Evolutionary conservation across 2,329 filamentous ascomycete genomes (phyloP), one percentile per base, ranked within the genome.

Genomic region (Echinosphaeria canescens): DNA sequence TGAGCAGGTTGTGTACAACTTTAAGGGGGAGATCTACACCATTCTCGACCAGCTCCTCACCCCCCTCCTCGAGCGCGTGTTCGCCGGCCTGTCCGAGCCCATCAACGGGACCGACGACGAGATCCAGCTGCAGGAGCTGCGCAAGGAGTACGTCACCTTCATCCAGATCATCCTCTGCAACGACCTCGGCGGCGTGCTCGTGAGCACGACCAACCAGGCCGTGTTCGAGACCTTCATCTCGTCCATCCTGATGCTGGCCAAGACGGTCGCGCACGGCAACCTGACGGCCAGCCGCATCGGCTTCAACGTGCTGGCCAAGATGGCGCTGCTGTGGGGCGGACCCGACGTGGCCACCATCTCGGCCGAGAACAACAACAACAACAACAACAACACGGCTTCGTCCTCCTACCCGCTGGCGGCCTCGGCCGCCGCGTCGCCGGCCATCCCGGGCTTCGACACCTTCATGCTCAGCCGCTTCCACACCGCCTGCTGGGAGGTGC

Each of bases 121-220:
- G 49, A 90, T 98, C 32, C 84, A 98, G 48, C 64, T 95, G 28
- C 74, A 69, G 11, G 88, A 95, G 49, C 59, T 98, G 32, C 76
- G 85, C 37, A 68, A 81, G 34, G 85, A 98, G 43, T 98, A 93
- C 40, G 61, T 98, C n/a, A 81, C 82, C 29, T 95, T 98, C 47
- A 56, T 98, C 34, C 68, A 82, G 27, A 74, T 91, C 30, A 82
- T 98, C 31, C 53, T 98, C 20, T 80, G 80, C 45, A 90, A 98
- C 43, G 79, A 90, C 29, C 66, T 98, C 4, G 81, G 78, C 8
- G 67, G 73, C 15, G 81, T 95, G 10, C 70, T 98, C 23, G 75
- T 98, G 34, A 92, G 81, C 42, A 72, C 80, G 41, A 62, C 71
- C 8, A 98, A 98, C 50, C 85, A 93, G 55, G 64, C 68, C 16